Evolutionary conservation across 2,329 filamentous ascomycete species (phyloP), one percentile per base, ranked within the genome.

Genomic region (Fusarium compactum): DNA sequence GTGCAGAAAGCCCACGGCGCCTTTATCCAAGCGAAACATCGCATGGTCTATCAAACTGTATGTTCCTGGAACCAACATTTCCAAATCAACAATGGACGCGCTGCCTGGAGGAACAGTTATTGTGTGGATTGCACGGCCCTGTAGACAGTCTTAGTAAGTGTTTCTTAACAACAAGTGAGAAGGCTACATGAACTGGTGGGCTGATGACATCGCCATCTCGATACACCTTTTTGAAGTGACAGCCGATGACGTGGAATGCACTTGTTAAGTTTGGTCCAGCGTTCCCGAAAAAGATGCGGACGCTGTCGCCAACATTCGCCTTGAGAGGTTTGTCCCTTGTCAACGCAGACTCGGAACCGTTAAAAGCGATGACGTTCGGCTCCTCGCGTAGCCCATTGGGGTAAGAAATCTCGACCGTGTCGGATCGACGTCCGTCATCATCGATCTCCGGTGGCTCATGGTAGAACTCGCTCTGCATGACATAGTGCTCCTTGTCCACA

Each of bases 401-500:
- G 24, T 68, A 68, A 0, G 65, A 68, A 24, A 66, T 62, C 4
- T 68, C 62, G 44, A 68, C 65, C 29, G 62, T 45, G 1, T 68
- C 65, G 2, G 62, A 66, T 9, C 57, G 52, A 10, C 57, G 57
- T 9, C 65, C 65, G 5, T 68, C 38, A 14, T 68, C 65, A 11
- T 66, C 65, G 4, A 57, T 40, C 29, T 66, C 65, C 30, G 65
- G 65, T 4, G 65, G 65, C 4, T 68, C 65, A 14, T 66, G 65
- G 27, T 68, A 68, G 16, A 66, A 68, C n/a, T 68, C 65, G 40
- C 65, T 68, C 29, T 68, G 65, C 62, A 66, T 68, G 18, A 68
- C 62, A 41, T 66, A 66, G 20, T 66, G 66, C 29, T 68, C 62
- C 18, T 58, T 68, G 7, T 68, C 65, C 52, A 68, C 62, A 0